These are phyloP conservation scores for Iberis pinnata DNA, from an alignment of 345 rosid species.

Conservation along the genomic window DNA sequence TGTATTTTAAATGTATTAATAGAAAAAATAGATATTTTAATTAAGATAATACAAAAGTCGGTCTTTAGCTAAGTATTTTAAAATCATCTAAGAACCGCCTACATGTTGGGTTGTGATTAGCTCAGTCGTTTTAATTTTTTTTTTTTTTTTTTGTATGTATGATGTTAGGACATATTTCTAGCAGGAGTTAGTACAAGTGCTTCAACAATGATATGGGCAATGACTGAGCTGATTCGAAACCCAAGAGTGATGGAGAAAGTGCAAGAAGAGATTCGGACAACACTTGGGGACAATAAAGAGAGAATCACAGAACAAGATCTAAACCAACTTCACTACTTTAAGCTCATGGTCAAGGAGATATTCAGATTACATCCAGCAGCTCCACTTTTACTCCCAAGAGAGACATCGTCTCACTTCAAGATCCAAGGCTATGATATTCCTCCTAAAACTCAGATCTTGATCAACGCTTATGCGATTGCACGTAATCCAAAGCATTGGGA, in stretches of 20 bases:
- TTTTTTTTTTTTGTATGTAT: no score
- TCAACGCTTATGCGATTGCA: constrained; percentile 7
- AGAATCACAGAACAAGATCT: constrained; percentile 34
- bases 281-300: constrained; percentile 21
- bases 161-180: constrained; percentile 14
- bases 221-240: constrained; percentile 17
- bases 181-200: constrained; percentile 24
- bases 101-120: no score
- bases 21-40: no score
- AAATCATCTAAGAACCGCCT: no score
- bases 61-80: no score
- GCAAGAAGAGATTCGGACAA: not conserved
- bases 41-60: no score
- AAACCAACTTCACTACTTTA: constrained; percentile 34
- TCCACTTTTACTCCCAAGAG: constrained; percentile 45
- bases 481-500: not conserved
- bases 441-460: not conserved
- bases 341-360: constrained; percentile 38
- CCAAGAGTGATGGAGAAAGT: constrained; percentile 11
- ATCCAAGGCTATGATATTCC: constrained; percentile 18
- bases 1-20: no score
- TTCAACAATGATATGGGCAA: constrained; percentile 17
- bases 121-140: no score
- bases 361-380: constrained; percentile 36
- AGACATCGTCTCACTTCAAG: constrained; percentile 33